Evolutionary conservation across 441 rosid species (phyloP), one percentile per base, ranked within the genome.

Genomic region (Pelargonium australe): DNA sequence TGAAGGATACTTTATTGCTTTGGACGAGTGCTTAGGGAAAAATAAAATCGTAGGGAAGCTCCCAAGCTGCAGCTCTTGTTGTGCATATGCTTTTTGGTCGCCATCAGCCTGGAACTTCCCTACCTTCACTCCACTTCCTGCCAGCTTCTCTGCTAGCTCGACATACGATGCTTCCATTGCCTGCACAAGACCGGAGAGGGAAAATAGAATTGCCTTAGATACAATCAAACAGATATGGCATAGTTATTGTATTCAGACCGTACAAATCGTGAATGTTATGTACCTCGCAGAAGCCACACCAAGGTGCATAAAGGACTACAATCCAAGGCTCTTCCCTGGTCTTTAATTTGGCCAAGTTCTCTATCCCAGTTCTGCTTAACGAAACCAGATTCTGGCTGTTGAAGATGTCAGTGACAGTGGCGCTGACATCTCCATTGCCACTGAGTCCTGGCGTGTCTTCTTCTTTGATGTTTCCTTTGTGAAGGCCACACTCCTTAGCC

Each of bases 401-500:
- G 55, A 85, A 83, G 37, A 85, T 78, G 31, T 85, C 84, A 11
- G 78, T 62, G 17, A 69, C 68, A 13, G 34, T 64, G 2, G 45
- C 77, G 2, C 71, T 71, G 0, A 71, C 75, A 60, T 63, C 74
- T 68, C 69, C 77, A 25, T 71, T 64, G 17, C 68, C 74, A 53
- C 9, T 43, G 63, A 34, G 28, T 0, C 17, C 12, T 34, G 69
- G 4, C 9, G 16, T 25, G 5, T 47, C 68, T 68, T 75, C 77
- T 60, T 77, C 73, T 73, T 78, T 83, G 57, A 85, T 65, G 25
- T 85, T 83, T 57, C 86, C 86, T 70, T 80, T 85, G 60, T 83
- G 86, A 19, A 85, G 77, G 7, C 86, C 89, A 65, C 89, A 83
- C 63, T 85, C 86, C 69, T 85, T 85, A 11, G 86, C 86, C 68